Evolutionary conservation across 805 yeast genomes (phyloP), one percentile per base, ranked within the genome.

Genomic region (Saturnispora serradocipensis): DNA sequence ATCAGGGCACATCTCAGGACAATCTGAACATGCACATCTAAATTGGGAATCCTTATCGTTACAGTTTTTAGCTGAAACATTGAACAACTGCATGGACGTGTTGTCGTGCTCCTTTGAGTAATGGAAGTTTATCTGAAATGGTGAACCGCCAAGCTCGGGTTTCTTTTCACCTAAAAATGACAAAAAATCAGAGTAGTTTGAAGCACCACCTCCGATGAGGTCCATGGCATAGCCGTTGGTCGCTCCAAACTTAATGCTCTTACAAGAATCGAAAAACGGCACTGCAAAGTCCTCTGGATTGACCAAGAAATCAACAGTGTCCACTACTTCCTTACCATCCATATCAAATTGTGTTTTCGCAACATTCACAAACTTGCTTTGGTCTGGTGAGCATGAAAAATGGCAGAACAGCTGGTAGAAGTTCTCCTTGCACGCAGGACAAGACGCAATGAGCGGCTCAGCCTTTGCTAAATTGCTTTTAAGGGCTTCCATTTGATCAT

Each of bases 171-270:
- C 98, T 48, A 93, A 67, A 62, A 91, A 93, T 67, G 89, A 86
- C 58, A 91, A 70, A 63, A 91, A 91, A 50, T 80, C 80, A 32
- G 72, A 59, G 65, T 80, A 86, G 59, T 82, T 78, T 50, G 73
- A 76, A 2, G 98, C 97, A 1, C 98, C 98, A n/a, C 99, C 99
- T 7, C 99, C 99, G 42, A 91, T 83, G 40, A 91, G 73, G 63
- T 91, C 98, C 97, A 91, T 89, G 9, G 97, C 98, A 60, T 77
- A 87, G 2, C 97, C 97, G 66, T 90, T 91, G 2, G 97, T 89
- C 7, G 97, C 96, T 3, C 91, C 81, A 65, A 93, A 90, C 68
- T 91, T 89, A 64, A 91, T 84, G 56, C 83, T 81, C 59, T 86
- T 86, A 70, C 99, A 91, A 1, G 96, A 87, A 52, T 89, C 85